phyloP scores from a whole-genome alignment of 805 yeast genomes.

The Spathaspora sp. region DNA sequence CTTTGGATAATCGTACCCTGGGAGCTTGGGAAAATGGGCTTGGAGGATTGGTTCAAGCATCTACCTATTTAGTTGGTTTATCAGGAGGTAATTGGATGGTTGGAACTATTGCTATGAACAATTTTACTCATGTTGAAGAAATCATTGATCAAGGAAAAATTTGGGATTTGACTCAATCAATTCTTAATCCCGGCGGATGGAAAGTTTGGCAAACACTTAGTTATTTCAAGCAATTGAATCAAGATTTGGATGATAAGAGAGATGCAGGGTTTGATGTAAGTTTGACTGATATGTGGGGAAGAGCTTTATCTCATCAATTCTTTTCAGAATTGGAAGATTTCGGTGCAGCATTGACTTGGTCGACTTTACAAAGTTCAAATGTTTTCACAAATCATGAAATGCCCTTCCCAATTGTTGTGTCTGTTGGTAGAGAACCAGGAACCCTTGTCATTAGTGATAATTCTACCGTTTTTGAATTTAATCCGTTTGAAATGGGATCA shows the following conservation, averaged over 20 bases:
- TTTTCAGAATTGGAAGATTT: slow-evolving; percentile 22
- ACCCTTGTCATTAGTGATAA: slow-evolving; percentile 53
- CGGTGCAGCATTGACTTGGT: slow-evolving; percentile 30
- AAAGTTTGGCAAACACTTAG: slow-evolving; percentile 48
- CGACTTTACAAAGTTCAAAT: slow-evolving; percentile 19
- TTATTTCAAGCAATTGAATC: slow-evolving; percentile 41
- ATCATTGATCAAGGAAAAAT: slow-evolving; percentile 30
- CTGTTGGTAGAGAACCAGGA: slow-evolving; percentile 64
- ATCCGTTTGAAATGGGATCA: slow-evolving; percentile 38
- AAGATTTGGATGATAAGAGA: slow-evolving; percentile 22
- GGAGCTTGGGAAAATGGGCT: slow-evolving; percentile 25
- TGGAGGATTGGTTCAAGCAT: slow-evolving; percentile 39
- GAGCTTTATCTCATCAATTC: slow-evolving; percentile 33
- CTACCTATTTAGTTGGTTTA: slow-evolving; percentile 37
- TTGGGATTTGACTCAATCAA: slow-evolving; percentile 67
- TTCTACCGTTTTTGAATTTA: slow-evolving; percentile 54
- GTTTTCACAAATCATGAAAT: slow-evolving; percentile 26
- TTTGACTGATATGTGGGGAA: slow-evolving; percentile 39
- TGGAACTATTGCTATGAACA: slow-evolving; percentile 32
- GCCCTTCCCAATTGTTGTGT: slow-evolving; percentile 39
- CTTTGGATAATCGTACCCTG: slow-evolving; percentile 32
- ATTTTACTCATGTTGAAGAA: slow-evolving; percentile 32
- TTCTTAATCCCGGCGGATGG: slow-evolving; percentile 61
- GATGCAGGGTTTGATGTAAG: slow-evolving; percentile 32
- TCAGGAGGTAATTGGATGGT: slow-evolving; percentile 43